A percentile compares a stretch with the other conserved stretches of the same genome.
phyloP scores from a whole-genome alignment of 768 basidiomycete species.

The Collybiopsis confluens region DNA sequence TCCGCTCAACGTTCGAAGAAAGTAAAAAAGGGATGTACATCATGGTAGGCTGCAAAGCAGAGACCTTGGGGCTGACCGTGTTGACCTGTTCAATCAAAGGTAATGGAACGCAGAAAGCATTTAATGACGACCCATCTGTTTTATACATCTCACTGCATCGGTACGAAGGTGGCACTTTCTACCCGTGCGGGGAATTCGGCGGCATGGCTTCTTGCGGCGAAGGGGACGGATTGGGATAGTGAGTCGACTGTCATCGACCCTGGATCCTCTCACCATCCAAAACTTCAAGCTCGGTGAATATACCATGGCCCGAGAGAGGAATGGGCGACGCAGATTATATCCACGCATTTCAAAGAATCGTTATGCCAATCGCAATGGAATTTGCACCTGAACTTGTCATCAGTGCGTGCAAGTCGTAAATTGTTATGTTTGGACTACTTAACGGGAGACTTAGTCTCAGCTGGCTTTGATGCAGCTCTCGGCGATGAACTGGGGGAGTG shows the following conservation, averaged over 20 bases:
- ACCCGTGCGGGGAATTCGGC: slow-evolving; percentile 91
- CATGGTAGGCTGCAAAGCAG: slow-evolving; percentile 53
- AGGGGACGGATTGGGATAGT: slow-evolving; percentile 84
- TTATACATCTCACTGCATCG: slow-evolving; percentile 95
- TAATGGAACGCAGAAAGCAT: slow-evolving; percentile 95
- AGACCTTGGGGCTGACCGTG: background rate
- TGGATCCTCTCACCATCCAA: slow-evolving; percentile 4
- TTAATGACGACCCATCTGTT: slow-evolving; percentile 88
- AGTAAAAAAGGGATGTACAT: slow-evolving; percentile 80
- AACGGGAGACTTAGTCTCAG: slow-evolving; percentile 63
- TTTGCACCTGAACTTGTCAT: slow-evolving; percentile 96
- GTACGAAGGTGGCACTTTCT: slow-evolving; percentile 88
- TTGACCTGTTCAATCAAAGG: slow-evolving; percentile 41
- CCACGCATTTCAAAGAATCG: slow-evolving; percentile 90
- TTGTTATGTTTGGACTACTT: background rate
- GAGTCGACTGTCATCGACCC: slow-evolving; percentile 26
- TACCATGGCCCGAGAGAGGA: slow-evolving; percentile 86
- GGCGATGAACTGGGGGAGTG: slow-evolving; percentile 94
- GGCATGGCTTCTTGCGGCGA: slow-evolving; percentile 82
- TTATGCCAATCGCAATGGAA: slow-evolving; percentile 97
- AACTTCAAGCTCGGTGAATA: slow-evolving; percentile 76
- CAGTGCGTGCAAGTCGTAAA: slow-evolving; percentile 49
- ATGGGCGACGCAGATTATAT: slow-evolving; percentile 97
- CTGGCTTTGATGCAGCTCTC: slow-evolving; percentile 94
- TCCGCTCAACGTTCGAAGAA: background rate